Conservation (phyloP, 2,329 filamentous ascomycete genomes). For the Atkinsonella texensis region DNA sequence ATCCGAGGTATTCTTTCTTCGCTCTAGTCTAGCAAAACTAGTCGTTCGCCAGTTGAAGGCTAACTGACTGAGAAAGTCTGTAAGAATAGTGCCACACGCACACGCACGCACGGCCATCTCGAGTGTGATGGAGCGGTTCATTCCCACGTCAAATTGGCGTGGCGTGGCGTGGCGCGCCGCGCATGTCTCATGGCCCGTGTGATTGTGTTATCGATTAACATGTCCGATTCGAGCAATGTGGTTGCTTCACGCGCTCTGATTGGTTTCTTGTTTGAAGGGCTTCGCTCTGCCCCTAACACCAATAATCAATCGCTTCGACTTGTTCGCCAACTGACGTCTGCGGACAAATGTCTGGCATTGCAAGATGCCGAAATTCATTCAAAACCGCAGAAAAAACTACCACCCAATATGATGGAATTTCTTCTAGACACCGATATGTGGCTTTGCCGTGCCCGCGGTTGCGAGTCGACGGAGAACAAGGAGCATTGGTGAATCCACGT, state of each 20-base stretch:
- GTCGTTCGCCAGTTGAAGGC: no score
- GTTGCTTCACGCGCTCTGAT: conserved; percentile 4
- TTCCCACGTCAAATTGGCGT: background rate
- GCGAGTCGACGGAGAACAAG: background rate
- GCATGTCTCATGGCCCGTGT: background rate
- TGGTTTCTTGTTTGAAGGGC: background rate
- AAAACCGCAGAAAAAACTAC: background rate
- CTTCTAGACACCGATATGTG: background rate
- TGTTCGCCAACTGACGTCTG: background rate
- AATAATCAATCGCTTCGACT: background rate
- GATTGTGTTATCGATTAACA: background rate
- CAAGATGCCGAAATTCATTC: background rate
- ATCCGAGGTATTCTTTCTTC: no score
- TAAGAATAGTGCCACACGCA: no score
- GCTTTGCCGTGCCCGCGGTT: background rate
- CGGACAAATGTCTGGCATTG: background rate
- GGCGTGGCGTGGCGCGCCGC: background rate
- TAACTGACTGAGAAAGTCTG: no score
- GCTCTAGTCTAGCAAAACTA: no score
- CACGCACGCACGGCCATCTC: background rate
- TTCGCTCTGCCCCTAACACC: background rate
- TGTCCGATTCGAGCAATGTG: conserved; percentile 8
- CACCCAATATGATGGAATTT: background rate
- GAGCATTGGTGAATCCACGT: background rate
- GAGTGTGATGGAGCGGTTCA: background rate